A percentile compares a stretch with the other conserved stretches of the same genome.
These are phyloP conservation scores for Inga leiocalycina DNA, from an alignment of 306 rosid species.

Conservation along the genomic window DNA sequence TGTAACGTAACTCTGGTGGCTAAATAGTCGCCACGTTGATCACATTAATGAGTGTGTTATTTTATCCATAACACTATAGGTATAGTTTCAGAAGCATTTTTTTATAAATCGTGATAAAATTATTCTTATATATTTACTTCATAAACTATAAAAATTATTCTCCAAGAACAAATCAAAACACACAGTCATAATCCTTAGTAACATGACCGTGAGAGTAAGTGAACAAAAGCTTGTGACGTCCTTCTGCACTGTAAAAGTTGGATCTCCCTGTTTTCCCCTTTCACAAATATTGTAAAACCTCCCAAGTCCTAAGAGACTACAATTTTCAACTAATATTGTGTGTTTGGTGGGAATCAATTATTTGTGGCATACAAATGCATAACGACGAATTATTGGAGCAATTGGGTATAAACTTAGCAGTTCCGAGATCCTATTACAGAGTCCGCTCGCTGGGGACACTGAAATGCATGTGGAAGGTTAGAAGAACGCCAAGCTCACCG, in stretches of 20 bases:
- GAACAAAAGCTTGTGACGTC: slow-evolving; percentile 2
- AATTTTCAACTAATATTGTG: background rate
- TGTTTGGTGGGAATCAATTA: background rate
- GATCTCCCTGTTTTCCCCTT: background rate
- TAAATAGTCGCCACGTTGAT: slow-evolving; percentile 8
- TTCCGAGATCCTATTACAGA: background rate
- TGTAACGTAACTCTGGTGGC: background rate
- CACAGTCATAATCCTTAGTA: background rate
- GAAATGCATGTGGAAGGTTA: background rate
- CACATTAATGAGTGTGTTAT: no score
- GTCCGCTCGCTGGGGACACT: slow-evolving; percentile 21
- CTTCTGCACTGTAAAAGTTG: background rate
- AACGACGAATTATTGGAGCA: background rate
- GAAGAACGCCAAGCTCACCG: slow-evolving; percentile 33
- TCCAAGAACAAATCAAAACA: no score
- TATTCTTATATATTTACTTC: no score
- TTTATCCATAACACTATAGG: no score
- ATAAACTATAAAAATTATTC: no score
- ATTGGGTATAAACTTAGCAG: background rate
- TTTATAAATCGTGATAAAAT: no score
- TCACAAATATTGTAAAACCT: background rate
- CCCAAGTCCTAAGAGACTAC: background rate
- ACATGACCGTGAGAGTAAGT: slow-evolving; percentile 7
- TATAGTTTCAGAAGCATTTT: no score
- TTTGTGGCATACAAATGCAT: background rate